phyloP scores from a whole-genome alignment of 2,329 filamentous ascomycete genomes.

The Diplodia mutila region DNA sequence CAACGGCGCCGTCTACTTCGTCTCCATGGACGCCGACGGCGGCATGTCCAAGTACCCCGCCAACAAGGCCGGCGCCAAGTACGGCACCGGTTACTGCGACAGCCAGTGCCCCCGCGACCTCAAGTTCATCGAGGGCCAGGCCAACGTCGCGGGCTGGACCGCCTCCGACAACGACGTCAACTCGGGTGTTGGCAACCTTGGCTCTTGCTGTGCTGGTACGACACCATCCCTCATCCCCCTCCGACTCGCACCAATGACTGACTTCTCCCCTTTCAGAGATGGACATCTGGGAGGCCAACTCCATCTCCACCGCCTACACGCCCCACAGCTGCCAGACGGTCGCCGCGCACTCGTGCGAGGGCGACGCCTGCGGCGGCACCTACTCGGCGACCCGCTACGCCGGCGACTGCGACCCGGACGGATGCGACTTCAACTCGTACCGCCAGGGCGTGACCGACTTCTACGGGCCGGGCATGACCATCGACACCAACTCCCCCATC shows the following conservation, averaged over 20 bases:
- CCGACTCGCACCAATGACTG: too few species aligned
- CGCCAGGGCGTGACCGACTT: conserved; percentile 63
- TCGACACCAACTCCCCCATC: conserved; percentile 42
- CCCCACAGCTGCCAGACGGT: conserved; percentile 61
- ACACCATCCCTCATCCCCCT: too few species aligned
- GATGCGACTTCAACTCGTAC: conserved; percentile 70
- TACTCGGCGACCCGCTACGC: conserved; percentile 55
- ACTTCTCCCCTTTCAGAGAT: background rate
- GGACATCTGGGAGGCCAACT: conserved; percentile 59
- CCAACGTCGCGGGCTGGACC: conserved; percentile 59
- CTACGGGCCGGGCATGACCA: conserved; percentile 58
- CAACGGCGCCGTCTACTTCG: conserved; percentile 71
- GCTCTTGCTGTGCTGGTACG: conserved; percentile 64
- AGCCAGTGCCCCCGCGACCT: conserved; percentile 40
- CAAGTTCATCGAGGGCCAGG: conserved; percentile 56
- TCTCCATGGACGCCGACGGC: conserved; percentile 64
- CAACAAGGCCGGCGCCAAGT: conserved; percentile 54
- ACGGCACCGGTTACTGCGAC: conserved; percentile 59
- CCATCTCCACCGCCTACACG: conserved; percentile 62
- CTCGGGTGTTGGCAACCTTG: conserved; percentile 56
- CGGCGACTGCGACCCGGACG: conserved; percentile 66
- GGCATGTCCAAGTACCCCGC: conserved; percentile 53
- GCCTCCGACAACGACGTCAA: conserved; percentile 58
- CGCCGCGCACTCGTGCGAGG: conserved; percentile 56
- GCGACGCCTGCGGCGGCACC: conserved; percentile 47